These are phyloP conservation scores for Opeltia flavorubescens DNA, from an alignment of 495 filamentous ascomycete genomes.

Conservation along the genomic window DNA sequence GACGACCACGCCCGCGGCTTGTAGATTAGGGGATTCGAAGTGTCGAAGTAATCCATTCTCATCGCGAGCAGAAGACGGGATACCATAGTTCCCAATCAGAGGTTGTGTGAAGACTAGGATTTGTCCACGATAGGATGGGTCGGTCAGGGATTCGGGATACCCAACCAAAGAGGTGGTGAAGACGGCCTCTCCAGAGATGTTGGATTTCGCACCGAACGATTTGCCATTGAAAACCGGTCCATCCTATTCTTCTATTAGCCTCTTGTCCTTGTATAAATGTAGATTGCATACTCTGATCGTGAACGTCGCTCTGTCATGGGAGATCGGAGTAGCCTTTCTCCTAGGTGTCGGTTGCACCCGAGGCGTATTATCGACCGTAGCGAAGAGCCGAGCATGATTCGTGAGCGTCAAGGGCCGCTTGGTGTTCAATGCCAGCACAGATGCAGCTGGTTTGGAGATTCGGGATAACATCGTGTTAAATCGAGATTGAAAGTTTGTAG, in stretches of 20 bases:
- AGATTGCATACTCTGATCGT: slow-evolving; percentile 61
- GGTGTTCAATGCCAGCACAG: slow-evolving; percentile 34
- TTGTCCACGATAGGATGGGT: slow-evolving; percentile 97
- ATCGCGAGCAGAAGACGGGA: slow-evolving; percentile 55
- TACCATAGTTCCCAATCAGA: slow-evolving; percentile 98
- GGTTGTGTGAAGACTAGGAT: slow-evolving; percentile 94
- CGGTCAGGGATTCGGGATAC: slow-evolving; percentile 96
- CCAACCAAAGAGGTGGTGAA: slow-evolving; percentile 75
- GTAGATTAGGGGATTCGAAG: slow-evolving; percentile 52
- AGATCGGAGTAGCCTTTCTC: slow-evolving; percentile 39
- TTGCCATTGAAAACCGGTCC: slow-evolving; percentile 88
- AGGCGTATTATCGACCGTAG: slow-evolving; percentile 52
- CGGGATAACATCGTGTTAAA: slow-evolving; percentile 53
- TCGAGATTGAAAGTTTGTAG: slow-evolving; percentile 12
- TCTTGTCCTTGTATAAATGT: slow-evolving; percentile 4
- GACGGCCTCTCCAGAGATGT: slow-evolving; percentile 86
- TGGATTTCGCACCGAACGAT: slow-evolving; percentile 81
- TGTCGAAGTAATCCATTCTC: slow-evolving; percentile 14
- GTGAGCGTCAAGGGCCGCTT: slow-evolving; percentile 16
- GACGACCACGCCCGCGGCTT: slow-evolving; percentile 90
- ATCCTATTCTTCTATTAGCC: slow-evolving; percentile 34
- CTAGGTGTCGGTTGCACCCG: slow-evolving; percentile 34
- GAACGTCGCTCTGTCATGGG: slow-evolving; percentile 72
- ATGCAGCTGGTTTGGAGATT: slow-evolving; percentile 41
- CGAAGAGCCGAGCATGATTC: slow-evolving; percentile 46